Evolutionary conservation across 306 rosid species (phyloP), one percentile per base, ranked within the genome.

Genomic region (Trifolium repens): DNA sequence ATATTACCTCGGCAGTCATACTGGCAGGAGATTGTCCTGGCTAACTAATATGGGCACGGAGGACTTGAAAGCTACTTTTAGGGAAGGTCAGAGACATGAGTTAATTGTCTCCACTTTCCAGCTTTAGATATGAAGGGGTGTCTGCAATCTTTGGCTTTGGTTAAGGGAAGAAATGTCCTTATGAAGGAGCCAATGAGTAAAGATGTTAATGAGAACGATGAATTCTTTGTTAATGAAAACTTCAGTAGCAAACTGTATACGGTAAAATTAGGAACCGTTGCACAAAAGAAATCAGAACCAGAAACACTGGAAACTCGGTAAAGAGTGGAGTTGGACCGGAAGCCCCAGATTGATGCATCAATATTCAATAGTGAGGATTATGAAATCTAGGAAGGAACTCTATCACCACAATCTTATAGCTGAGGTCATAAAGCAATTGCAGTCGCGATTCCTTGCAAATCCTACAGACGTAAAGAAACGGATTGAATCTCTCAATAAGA

Each of bases 181-280:
- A 85, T 84, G 76, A 93, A 89, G 68, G 98, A 87, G 78, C 98
- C 98, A 0, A 86, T 89, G 96, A 86, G 91, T 69, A 93, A 89
- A 79, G 98, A 93, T 75, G 86, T 93, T 17, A 87, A 78, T 4
- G 93, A 89, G 85, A 91, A 91, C 2, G 96, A 93, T 71, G 79
- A 85, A 2, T 88, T 17, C 19, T 17, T 82, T 54, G 86, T 89
- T 53, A 93, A 93, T 14, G 98, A 93, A 71, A 86, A 85, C 79
- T 93, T 91, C 77, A 55, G 87, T 4, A 85, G 90, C 83, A 93
- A 91, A 84, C 79, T 89, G 34, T 86, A 88, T 32, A 93, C 86
- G 87, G 96, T 93, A 37, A 91, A 91, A 78, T 91, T 93, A 60
- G 98, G 96, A 71, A 93, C 96, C 0, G 93, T 81, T 74, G 96